Evolutionary conservation across 345 rosid genomes (phyloP).

Genomic region (Gossypium raimondii): DNA sequence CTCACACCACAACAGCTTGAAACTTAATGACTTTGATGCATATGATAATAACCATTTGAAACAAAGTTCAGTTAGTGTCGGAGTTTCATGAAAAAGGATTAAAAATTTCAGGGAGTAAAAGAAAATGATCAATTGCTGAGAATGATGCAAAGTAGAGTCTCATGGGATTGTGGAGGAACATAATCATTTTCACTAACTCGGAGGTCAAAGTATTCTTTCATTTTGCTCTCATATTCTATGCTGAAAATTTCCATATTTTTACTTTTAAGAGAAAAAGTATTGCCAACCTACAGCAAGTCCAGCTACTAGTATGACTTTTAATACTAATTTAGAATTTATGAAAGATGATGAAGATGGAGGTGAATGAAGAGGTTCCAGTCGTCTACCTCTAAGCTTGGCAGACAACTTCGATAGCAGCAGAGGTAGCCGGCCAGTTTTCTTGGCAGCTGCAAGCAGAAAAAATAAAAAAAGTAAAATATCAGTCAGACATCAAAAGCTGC

Average conservation of each 20-base stretch:
- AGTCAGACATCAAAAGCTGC: neutral
- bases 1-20: neutral
- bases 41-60: neutral
- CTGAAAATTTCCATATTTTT: constrained; percentile 10
- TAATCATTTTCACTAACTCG: neutral
- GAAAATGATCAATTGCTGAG: neutral
- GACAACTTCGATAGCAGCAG: constrained; percentile 30
- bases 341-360: neutral
- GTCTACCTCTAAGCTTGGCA: constrained; percentile 59
- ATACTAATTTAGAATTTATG: neutral
- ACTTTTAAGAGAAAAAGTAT: constrained; percentile 34
- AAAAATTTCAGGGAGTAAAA: neutral
- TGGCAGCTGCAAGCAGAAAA: constrained; percentile 35
- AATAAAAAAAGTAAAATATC: neutral
- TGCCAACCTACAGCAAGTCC: constrained; percentile 66
- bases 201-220: neutral
- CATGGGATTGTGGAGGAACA: neutral
- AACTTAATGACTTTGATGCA: neutral
- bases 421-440: constrained; percentile 35
- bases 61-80: neutral
- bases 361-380: constrained; percentile 22
- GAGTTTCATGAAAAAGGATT: neutral
- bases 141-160: constrained; percentile 12
- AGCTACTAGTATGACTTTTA: neutral
- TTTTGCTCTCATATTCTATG: constrained; percentile 26